Evolutionary conservation across 768 basidiomycete genomes (phyloP).

Genomic region (Hemileccinum rubropunctum): DNA sequence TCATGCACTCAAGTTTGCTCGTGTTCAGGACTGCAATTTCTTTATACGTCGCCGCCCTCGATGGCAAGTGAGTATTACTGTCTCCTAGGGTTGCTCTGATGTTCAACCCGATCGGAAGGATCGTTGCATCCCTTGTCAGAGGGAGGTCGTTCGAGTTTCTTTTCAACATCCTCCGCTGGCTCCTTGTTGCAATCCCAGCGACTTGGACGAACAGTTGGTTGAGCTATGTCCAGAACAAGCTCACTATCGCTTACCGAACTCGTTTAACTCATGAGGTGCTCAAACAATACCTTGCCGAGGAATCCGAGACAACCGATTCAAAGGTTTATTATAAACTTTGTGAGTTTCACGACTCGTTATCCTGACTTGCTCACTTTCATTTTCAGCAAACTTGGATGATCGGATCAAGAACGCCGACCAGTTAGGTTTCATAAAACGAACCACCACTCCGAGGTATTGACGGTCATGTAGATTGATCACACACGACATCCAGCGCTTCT

Average conservation of each 20-base stretch:
- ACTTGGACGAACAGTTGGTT: constrained; percentile 94
- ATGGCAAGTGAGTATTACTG: constrained; percentile 67
- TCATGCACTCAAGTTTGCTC: constrained; percentile 87
- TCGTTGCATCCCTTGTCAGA: constrained; percentile 92
- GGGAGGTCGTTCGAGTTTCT: constrained; percentile 78
- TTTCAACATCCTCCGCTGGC: constrained; percentile 83
- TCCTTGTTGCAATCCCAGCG: constrained; percentile 88
- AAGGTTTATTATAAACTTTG: constrained; percentile 95
- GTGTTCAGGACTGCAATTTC: constrained; percentile 89
- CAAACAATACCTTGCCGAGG: constrained; percentile 78
- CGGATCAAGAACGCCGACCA: constrained; percentile 96
- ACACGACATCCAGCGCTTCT: constrained; percentile 93
- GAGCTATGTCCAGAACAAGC: constrained; percentile 89
- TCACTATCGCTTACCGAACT: constrained; percentile 85
- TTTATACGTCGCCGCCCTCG: constrained; percentile 90
- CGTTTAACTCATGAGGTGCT: constrained; percentile 83
- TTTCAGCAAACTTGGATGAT: constrained; percentile 88
- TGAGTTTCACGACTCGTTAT: constrained; percentile 33
- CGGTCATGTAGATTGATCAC: constrained; percentile 74
- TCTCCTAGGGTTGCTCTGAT: not conserved
- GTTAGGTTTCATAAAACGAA: constrained; percentile 37
- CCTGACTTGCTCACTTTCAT: constrained; percentile 3
- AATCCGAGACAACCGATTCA: constrained; percentile 58
- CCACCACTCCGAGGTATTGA: constrained; percentile 9
- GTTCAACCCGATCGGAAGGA: constrained; percentile 45